Base-by-base conservation (phyloP, 306 rosid genomes). In the Vicia villosa region DNA sequence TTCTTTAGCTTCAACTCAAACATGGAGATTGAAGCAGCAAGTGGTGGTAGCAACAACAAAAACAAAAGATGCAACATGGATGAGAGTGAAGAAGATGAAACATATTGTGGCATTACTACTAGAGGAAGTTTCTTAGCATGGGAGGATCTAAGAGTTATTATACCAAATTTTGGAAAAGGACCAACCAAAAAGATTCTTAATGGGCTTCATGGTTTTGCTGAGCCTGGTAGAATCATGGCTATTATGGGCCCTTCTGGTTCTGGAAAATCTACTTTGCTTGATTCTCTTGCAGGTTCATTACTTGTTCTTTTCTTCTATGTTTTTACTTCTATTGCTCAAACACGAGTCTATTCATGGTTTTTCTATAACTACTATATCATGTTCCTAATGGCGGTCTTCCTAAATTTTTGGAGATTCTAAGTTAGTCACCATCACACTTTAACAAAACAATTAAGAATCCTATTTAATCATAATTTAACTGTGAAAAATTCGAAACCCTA, bases 241-340 rank as follows among this genome's bases (percentile, higher is more conserved):
- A 91, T 91, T 21, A 91, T 91, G 97, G 97, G 97, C 47, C 97
- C 97, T 56, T 91, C 97, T 69, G 97, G 97, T 40, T 91, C 97
- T 63, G 97, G 97, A 41, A 91, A 91, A 80, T 91, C 97, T 8
- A 91, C 97, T 8, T 85, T 91, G 5, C 97, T 91, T 50, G 97
- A 91, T 83, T 10, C 92, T 17, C 81, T 91, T 22, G 97, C 97
- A 84, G 87, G 87, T 83, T 58, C 4, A 9, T 52, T 10, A 21
- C 47, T 5, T 15, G 5, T 63, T 7, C n/a, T 10, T 16, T 37
- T 5, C 8, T 10, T 0, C 2, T 24, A 49, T 77, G 43, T 65
- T 65, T 26, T 50, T 2, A 36, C 50, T 30, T 43, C 11, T 5
- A 17, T 50, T 22, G 16, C 10, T 68, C 16, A 41, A n/a, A 37